Percentiles rank a stretch among this genome's conserved stretches.
phyloP scores from a whole-genome alignment of 2,329 filamentous ascomycete species.

The Hypoxylon sp. region DNA sequence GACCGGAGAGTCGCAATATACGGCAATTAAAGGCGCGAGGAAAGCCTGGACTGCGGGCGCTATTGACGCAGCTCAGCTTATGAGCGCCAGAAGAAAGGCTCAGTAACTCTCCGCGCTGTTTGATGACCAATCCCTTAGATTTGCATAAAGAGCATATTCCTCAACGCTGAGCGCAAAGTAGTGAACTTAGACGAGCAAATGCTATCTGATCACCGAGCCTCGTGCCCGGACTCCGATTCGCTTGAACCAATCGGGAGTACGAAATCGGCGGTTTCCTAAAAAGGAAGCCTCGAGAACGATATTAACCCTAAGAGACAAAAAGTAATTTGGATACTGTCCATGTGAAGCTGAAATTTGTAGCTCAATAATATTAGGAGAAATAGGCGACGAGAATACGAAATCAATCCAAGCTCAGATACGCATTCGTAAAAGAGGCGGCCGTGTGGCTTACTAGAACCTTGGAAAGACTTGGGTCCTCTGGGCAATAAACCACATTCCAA shows the following conservation, averaged over 20 bases:
- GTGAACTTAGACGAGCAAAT: slow-evolving; percentile 7
- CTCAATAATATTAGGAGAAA: slow-evolving; percentile 6
- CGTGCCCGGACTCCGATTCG: slow-evolving; percentile 36
- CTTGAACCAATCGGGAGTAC: slow-evolving; percentile 39
- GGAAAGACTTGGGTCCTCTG: slow-evolving; percentile 8
- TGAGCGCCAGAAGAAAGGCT: slow-evolving; percentile 23
- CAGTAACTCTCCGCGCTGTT: slow-evolving; percentile 17
- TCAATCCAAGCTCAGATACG: background rate
- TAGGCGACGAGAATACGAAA: slow-evolving; percentile 2
- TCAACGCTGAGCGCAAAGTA: slow-evolving; percentile 8
- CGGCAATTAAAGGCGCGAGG: slow-evolving; percentile 45
- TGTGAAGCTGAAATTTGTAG: slow-evolving; percentile 23
- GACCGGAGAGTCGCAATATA: slow-evolving; percentile 36
- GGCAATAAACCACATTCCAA: slow-evolving; percentile 11
- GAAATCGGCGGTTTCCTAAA: slow-evolving; percentile 39
- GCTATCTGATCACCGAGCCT: slow-evolving; percentile 37
- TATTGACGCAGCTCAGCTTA: slow-evolving; percentile 45
- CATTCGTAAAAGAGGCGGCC: slow-evolving; percentile 1
- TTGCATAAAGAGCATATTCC: slow-evolving; percentile 2
- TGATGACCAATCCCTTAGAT: slow-evolving; percentile 7
- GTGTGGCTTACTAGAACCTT: slow-evolving; percentile 20
- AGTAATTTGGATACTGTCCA: slow-evolving; percentile 16
- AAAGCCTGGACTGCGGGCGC: slow-evolving; percentile 24
- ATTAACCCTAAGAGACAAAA: slow-evolving; percentile 9
- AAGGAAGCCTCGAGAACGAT: slow-evolving; percentile 38